Evolutionary conservation across 768 basidiomycete genomes (phyloP).

Genomic region (Leccinellum rugosiceps): DNA sequence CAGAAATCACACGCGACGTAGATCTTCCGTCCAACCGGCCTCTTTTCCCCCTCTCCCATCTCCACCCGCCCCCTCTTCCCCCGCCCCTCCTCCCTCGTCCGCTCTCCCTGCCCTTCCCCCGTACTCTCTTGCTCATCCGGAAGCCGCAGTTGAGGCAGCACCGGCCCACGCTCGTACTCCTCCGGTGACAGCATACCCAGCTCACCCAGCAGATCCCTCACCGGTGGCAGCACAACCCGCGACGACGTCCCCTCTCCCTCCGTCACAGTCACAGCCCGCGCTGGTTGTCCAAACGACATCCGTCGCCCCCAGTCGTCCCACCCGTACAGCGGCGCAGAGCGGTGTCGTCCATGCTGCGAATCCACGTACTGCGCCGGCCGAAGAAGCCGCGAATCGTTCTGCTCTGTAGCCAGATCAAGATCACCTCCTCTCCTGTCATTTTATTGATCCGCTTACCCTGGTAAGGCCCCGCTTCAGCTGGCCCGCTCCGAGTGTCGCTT

Average conservation of each 20-base stretch:
- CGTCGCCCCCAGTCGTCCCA: slow-evolving; percentile 23
- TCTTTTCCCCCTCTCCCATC: slow-evolving; percentile 23
- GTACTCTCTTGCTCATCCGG: slow-evolving; percentile 16
- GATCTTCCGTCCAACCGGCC: slow-evolving; percentile 25
- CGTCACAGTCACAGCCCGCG: slow-evolving; percentile 3
- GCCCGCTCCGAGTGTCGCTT: slow-evolving; percentile 6
- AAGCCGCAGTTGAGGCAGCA: slow-evolving; percentile 29
- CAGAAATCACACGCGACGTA: slow-evolving; percentile 74
- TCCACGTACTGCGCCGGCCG: slow-evolving; percentile 19
- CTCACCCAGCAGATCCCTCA: slow-evolving; percentile 24
- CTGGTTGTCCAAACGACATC: slow-evolving; percentile 20
- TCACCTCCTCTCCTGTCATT: neutral
- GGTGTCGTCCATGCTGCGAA: slow-evolving; percentile 22
- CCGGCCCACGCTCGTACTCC: slow-evolving; percentile 19
- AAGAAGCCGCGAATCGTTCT: slow-evolving; percentile 16
- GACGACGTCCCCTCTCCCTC: slow-evolving; percentile 18
- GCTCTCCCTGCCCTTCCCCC: slow-evolving; percentile 16
- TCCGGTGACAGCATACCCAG: slow-evolving; percentile 18
- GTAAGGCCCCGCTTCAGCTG: slow-evolving; percentile 7
- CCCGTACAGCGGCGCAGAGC: slow-evolving; percentile 23
- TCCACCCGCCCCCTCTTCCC: slow-evolving; percentile 19
- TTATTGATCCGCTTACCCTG: slow-evolving; percentile 17
- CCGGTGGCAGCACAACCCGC: slow-evolving; percentile 28
- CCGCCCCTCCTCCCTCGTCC: slow-evolving; percentile 6
- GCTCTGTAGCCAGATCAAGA: slow-evolving; percentile 16